Evolutionary conservation across 1,139 yeast species (phyloP).

Genomic region (Nakaseomyces glabratus): DNA sequence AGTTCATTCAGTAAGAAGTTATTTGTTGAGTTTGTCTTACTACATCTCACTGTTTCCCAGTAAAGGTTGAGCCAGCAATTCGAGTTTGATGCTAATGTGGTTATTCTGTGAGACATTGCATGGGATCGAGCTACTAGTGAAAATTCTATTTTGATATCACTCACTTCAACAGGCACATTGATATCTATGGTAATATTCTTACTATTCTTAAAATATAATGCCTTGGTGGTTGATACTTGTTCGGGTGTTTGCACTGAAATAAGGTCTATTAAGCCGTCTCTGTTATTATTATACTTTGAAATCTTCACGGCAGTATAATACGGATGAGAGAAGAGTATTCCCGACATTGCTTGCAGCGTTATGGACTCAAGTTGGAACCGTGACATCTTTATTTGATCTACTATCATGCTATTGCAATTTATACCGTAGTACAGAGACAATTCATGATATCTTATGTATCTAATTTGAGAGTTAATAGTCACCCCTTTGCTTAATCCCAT

Average conservation of each 20-base stretch:
- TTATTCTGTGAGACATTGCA: conserved; percentile 14
- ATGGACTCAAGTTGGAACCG: conserved; percentile 16
- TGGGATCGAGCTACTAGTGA: conserved; percentile 9
- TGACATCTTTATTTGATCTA: conserved; percentile 11
- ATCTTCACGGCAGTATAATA: conserved; percentile 18
- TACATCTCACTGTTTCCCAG: conserved; percentile 27
- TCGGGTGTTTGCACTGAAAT: conserved; percentile 11
- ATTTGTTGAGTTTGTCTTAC: conserved; percentile 10
- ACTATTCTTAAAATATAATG: background rate
- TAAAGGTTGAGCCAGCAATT: conserved; percentile 34
- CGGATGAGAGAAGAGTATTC: conserved; percentile 12
- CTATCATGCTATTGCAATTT: conserved; percentile 7
- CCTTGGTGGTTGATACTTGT: background rate
- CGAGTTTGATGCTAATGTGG: conserved; percentile 21
- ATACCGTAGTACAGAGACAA: conserved; percentile 23
- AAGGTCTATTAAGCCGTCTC: conserved; percentile 16
- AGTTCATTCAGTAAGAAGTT: conserved; percentile 11
- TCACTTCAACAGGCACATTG: conserved; percentile 4
- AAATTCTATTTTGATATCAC: conserved; percentile 24
- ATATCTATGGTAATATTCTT: background rate
- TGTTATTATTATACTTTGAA: conserved; percentile 18
- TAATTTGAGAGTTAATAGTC: conserved; percentile 57
- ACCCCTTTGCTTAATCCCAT: conserved; percentile 55
- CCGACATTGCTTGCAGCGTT: conserved; percentile 16
- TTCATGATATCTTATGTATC: conserved; percentile 58